A percentile compares a stretch with the other conserved stretches of the same genome.
Evolutionary conservation across 352 stramenopile species (phyloP).

Genomic region (Peronospora farinosa): DNA sequence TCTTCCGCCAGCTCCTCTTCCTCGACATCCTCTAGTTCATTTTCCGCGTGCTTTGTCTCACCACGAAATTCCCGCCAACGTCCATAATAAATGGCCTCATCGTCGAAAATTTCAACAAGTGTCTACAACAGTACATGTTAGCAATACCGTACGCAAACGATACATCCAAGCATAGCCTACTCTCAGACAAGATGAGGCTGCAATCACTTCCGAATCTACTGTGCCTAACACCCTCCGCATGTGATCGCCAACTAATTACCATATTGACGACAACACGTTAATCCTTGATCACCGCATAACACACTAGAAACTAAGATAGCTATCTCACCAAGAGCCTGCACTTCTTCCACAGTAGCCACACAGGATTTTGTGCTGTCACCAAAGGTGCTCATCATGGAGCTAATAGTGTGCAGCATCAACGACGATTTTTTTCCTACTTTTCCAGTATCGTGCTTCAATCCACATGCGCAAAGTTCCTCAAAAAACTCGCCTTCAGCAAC

Average conservation of each 20-base stretch:
- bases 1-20: conserved; percentile 80
- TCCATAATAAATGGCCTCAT: conserved; percentile 80
- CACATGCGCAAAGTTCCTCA: conserved; percentile 51
- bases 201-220: conserved; percentile 41
- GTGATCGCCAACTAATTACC: conserved; percentile 46
- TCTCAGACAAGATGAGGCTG: conserved; percentile 42
- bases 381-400: conserved; percentile 82
- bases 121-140: conserved; percentile 32
- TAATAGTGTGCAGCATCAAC: conserved; percentile 55
- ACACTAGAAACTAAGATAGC: not conserved
- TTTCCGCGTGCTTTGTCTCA: conserved; percentile 72
- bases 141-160: not conserved
- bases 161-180: conserved; percentile 18
- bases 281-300: conserved; percentile 1
- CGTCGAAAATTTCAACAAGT: conserved; percentile 66
- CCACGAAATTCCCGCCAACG: conserved; percentile 77
- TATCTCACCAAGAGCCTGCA: conserved; percentile 43
- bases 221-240: conserved; percentile 34
- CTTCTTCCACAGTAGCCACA: conserved; percentile 48
- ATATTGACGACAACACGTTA: not conserved
- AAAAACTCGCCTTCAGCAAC: conserved; percentile 71
- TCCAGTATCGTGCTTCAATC: conserved; percentile 37
- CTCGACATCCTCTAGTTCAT: conserved; percentile 73
- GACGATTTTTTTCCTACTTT: conserved; percentile 37
- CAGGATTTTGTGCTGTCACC: conserved; percentile 58